Evolutionary conservation across 2,329 filamentous ascomycete genomes (phyloP).

Genomic region (Nakataea oryzae): DNA sequence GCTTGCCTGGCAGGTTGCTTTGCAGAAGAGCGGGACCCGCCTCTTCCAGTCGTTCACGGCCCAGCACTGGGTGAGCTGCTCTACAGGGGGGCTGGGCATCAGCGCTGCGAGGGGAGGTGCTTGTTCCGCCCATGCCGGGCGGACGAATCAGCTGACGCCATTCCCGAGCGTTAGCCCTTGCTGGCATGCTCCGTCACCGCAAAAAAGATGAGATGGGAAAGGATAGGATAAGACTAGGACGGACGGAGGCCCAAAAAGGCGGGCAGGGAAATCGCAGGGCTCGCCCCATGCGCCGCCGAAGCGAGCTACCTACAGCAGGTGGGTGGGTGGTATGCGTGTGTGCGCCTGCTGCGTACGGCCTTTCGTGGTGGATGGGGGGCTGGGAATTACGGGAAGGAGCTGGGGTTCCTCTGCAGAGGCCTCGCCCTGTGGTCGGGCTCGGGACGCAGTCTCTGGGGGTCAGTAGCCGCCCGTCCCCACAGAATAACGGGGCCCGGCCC

Average conservation of each 20-base stretch:
- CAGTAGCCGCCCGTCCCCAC: neutral
- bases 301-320: neutral
- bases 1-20: neutral
- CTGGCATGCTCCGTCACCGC: neutral
- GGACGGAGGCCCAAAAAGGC: neutral
- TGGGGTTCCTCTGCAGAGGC: neutral
- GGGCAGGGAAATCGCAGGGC: too few species aligned
- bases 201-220: neutral
- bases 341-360: neutral
- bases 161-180: neutral
- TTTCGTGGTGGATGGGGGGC: neutral
- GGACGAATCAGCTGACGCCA: neutral
- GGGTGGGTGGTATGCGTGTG: neutral
- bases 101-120: neutral
- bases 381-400: neutral
- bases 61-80: neutral
- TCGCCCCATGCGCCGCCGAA: neutral
- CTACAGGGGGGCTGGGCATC: neutral
- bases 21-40: neutral
- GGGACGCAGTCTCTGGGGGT: neutral
- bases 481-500: neutral
- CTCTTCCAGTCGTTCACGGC: neutral
- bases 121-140: neutral
- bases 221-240: neutral
- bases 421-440: neutral